These are phyloP conservation scores for Russula ochroleuca DNA, from an alignment of 768 basidiomycete genomes.

Conservation along the genomic window DNA sequence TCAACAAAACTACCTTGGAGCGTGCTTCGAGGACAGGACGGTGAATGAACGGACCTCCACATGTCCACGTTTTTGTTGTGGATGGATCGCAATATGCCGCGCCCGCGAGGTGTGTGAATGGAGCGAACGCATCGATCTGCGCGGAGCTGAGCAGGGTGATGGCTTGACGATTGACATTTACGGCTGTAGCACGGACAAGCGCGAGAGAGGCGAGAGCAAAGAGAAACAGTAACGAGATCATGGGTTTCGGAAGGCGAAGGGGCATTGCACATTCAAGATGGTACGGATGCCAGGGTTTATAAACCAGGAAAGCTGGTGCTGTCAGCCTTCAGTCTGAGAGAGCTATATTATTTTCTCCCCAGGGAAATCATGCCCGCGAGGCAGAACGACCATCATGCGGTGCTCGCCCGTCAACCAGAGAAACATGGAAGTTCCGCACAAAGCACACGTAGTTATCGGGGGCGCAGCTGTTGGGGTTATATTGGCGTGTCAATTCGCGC, in stretches of 20 bases:
- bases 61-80: slow-evolving; percentile 32
- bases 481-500: not conserved
- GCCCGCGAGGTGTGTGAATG: slow-evolving; percentile 34
- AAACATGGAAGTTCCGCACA: no score
- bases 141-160: slow-evolving; percentile 29
- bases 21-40: no score
- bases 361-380: not conserved
- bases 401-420: not conserved
- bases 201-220: not conserved
- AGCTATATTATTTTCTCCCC: no score
- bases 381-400: not conserved
- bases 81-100: slow-evolving; percentile 35
- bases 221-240: not conserved
- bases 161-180: slow-evolving; percentile 15
- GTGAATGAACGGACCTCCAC: slow-evolving; percentile 29
- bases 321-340: not conserved
- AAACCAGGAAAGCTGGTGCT: not conserved
- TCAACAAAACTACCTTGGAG: not conserved
- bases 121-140: slow-evolving; percentile 32
- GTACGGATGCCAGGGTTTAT: not conserved
- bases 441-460: not conserved
- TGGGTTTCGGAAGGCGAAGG: not conserved
- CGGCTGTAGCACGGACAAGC: not conserved
- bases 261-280: not conserved
- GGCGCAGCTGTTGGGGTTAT: not conserved